phyloP scores from a whole-genome alignment of 345 rosid species.

The Acer negundo region DNA sequence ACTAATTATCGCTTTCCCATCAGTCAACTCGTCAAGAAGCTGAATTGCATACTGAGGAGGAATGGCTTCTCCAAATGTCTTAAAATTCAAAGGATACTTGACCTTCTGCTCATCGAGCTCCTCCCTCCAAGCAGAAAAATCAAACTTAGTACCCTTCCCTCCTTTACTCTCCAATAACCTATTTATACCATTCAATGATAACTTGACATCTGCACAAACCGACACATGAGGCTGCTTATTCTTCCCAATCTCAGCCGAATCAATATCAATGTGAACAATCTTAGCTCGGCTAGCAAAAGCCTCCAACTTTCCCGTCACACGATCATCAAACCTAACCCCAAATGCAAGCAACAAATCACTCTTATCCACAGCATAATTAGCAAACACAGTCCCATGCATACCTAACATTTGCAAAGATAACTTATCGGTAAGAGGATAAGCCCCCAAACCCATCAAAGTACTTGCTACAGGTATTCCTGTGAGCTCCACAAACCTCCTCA shows the following conservation, averaged over 20 bases:
- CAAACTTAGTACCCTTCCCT: constrained; percentile 41
- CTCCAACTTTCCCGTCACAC: constrained; percentile 95
- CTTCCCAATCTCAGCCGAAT: constrained; percentile 96
- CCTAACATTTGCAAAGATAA: constrained; percentile 92
- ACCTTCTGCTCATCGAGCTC: constrained; percentile 74
- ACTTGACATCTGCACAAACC: constrained; percentile 80
- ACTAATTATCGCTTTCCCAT: constrained; percentile 80
- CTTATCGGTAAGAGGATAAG: constrained; percentile 61
- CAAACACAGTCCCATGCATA: constrained; percentile 96
- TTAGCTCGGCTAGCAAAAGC: constrained; percentile 93
- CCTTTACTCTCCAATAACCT: constrained; percentile 55
- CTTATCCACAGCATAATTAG: constrained; percentile 87
- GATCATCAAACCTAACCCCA: constrained; percentile 97
- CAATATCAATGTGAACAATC: constrained; percentile 95
- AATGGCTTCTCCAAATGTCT: constrained; percentile 88
- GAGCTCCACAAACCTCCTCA: constrained; percentile 77
- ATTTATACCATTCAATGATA: constrained; percentile 78
- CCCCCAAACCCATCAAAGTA: constrained; percentile 97
- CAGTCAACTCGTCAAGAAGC: constrained; percentile 82
- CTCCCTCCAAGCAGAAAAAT: constrained; percentile 69
- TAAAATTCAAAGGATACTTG: constrained; percentile 66
- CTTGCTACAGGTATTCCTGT: constrained; percentile 95
- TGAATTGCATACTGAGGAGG: constrained; percentile 94
- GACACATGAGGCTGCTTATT: constrained; percentile 96
- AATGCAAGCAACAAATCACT: constrained; percentile 88